Percentiles rank a stretch among this genome's conserved stretches.
Conservation (phyloP, 1,284 basidiomycete species). For the Cutaneotrichosporon cutaneum region DNA sequence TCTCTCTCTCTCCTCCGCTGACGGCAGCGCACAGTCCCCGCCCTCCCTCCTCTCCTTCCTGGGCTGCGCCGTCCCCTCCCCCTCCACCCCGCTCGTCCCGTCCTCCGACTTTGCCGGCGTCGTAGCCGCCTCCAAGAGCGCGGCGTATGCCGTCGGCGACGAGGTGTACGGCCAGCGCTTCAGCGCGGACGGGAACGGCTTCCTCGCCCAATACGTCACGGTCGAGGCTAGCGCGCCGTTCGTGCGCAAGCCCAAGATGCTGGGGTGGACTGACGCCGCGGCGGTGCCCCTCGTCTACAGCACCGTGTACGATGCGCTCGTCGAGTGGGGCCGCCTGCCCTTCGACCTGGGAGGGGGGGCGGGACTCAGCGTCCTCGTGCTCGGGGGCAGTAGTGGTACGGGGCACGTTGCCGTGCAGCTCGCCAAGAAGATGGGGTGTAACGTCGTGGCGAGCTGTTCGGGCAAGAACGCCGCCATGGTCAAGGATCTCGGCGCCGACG, state of each 20-base stretch:
- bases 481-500: constrained; percentile 51
- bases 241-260: constrained; percentile 33
- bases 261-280: constrained; percentile 60
- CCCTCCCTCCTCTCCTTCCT: constrained; percentile 54
- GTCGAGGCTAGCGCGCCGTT: constrained; percentile 52
- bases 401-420: constrained; percentile 66
- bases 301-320: constrained; percentile 62
- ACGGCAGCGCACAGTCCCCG: constrained; percentile 60
- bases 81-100: constrained; percentile 56
- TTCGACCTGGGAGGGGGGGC: not conserved
- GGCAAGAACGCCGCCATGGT: constrained; percentile 56
- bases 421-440: constrained; percentile 61
- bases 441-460: constrained; percentile 59
- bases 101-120: constrained; percentile 57
- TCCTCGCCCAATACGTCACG: constrained; percentile 59
- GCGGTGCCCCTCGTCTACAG: constrained; percentile 60
- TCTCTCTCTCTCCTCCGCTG: not conserved
- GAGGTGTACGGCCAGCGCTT: constrained; percentile 10
- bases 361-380: constrained; percentile 58
- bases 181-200: constrained; percentile 54
- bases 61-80: not conserved
- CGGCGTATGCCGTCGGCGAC: not conserved
- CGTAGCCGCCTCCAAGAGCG: constrained; percentile 1
- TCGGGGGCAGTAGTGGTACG: constrained; percentile 65
- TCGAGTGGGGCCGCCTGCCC: constrained; percentile 52